Evolutionary conservation across 768 basidiomycete species (phyloP), one percentile per base, ranked within the genome.

Genomic region (Auricularia heimuer): DNA sequence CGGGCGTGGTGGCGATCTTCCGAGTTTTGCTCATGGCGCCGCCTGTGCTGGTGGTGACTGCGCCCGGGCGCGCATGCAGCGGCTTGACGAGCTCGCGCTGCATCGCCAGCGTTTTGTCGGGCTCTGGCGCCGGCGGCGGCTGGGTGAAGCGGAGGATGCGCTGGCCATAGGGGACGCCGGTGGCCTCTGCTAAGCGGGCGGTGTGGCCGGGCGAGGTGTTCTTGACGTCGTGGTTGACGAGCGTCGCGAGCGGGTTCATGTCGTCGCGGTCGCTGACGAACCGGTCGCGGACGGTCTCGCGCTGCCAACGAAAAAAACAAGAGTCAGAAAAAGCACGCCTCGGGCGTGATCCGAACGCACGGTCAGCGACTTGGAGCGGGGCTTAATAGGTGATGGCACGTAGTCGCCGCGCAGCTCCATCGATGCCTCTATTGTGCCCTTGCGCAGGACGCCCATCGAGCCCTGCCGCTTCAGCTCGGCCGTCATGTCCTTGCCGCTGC

Each of bases 101-200:
- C 69, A 87, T 82, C 18, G 85, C 81, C 33, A 94, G 83, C 4
- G 86, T 85, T 1, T 82, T 83, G 69, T 93, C 89, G 2, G 89
- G 87, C 2, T 88, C 87, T 0, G 93, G 85, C 0, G 85, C 73
- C 1, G 93, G 89, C 0, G 94, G 94, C 16, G 85, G 85, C 72
- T 94, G 92, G 73, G 92, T 89, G 75, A 94, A 97, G 4, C 90
- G 87, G 6, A 97, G 82, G 62, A 97, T 88, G 39, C 94, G 88
- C 29, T 88, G 85, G 70, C 88, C 90, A 62, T 90, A 74, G 10
- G 87, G 85, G 14, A 93, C 82, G 24, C 90, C 90, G 0, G 89
- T 83, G 1, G 91, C 90, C 0, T 82, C 85, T 4, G 84, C 87
- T 21, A 93, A 82, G 47, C 91, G 83, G 11, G 89, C 88, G 0